Evolutionary conservation across 495 filamentous ascomycete species (phyloP).

Genomic region (Pseudoneurospora amorphoporcata): DNA sequence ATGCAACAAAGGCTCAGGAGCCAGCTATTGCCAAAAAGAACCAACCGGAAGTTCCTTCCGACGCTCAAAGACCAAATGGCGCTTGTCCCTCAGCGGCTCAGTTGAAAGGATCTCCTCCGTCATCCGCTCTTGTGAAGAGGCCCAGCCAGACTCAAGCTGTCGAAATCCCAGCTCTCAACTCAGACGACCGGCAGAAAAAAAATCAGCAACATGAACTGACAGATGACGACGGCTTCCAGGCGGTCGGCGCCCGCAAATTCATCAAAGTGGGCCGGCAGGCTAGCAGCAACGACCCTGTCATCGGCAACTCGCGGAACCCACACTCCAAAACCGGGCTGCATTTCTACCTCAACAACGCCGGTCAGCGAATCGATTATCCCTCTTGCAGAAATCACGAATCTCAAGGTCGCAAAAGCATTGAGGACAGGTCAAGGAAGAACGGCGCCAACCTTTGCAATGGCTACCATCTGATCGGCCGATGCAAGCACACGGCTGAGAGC

Average conservation of each 20-base stretch:
- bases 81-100: no score
- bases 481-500: slow-evolving; percentile 9
- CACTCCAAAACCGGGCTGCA: slow-evolving; percentile 6
- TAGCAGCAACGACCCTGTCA: slow-evolving; percentile 1
- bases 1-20: neutral
- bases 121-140: neutral
- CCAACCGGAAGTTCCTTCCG: neutral
- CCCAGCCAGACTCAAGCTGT: neutral
- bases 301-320: slow-evolving; percentile 13
- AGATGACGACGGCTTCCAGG: neutral
- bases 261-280: slow-evolving; percentile 8
- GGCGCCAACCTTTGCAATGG: slow-evolving; percentile 26
- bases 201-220: neutral
- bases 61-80: neutral
- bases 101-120: neutral
- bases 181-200: neutral
- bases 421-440: slow-evolving; percentile 15
- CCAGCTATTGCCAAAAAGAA: neutral
- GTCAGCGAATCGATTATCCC: slow-evolving; percentile 27
- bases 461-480: slow-evolving; percentile 21
- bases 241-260: slow-evolving; percentile 3
- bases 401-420: slow-evolving; percentile 9
- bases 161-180: neutral
- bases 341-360: slow-evolving; percentile 19
- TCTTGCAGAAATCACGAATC: slow-evolving; percentile 11